Evolutionary conservation across 768 basidiomycete genomes (phyloP).

Genomic region (Hygrocybe coccinea): DNA sequence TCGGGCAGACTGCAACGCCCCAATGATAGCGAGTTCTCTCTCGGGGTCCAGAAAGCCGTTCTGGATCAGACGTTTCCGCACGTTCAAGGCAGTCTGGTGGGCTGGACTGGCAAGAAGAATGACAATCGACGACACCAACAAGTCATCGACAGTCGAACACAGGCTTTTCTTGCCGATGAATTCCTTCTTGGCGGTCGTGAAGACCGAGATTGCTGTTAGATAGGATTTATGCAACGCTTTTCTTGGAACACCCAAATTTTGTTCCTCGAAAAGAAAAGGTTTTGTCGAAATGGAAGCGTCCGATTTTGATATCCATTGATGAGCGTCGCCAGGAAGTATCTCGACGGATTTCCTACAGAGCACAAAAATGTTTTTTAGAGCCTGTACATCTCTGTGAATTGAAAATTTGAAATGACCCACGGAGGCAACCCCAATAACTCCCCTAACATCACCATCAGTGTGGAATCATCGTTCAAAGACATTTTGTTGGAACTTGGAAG

Average conservation of each 20-base stretch:
- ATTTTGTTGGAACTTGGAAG: too few relatives aligned
- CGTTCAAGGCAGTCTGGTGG: slow-evolving; percentile 63
- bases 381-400: background rate
- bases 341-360: slow-evolving; percentile 49
- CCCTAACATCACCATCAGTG: background rate
- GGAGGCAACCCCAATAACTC: background rate
- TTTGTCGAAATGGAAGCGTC: slow-evolving; percentile 21
- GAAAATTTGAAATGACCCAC: background rate
- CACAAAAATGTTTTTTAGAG: background rate
- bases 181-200: slow-evolving; percentile 24
- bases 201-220: slow-evolving; percentile 37
- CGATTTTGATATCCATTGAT: slow-evolving; percentile 38
- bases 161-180: slow-evolving; percentile 6
- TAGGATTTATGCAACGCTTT: slow-evolving; percentile 53
- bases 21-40: slow-evolving; percentile 47
- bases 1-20: slow-evolving; percentile 44
- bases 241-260: slow-evolving; percentile 61
- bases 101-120: slow-evolving; percentile 65
- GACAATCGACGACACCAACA: slow-evolving; percentile 38
- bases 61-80: slow-evolving; percentile 50
- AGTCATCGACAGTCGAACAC: slow-evolving; percentile 14
- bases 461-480: background rate
- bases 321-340: slow-evolving; percentile 54
- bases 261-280: slow-evolving; percentile 52
- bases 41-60: slow-evolving; percentile 31